Conservation (phyloP, 164 flowering plant species). For the Pachysandra terminalis region DNA sequence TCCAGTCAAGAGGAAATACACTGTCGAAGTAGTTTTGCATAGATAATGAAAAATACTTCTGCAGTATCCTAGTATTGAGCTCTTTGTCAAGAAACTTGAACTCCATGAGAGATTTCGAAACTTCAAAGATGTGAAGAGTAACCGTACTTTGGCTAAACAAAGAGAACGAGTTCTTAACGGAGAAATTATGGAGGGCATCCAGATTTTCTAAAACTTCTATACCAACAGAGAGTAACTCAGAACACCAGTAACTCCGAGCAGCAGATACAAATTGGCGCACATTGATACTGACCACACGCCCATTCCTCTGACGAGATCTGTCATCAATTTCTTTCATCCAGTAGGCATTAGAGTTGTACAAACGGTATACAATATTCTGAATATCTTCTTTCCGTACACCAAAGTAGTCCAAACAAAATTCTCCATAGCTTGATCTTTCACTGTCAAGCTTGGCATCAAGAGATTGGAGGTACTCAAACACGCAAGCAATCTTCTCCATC, state of each 20-base stretch:
- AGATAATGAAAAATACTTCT: constrained; percentile 17
- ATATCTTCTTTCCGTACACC: constrained; percentile 34
- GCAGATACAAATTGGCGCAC: constrained; percentile 30
- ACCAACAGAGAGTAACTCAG: constrained; percentile 36
- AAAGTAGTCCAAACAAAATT: constrained; percentile 50
- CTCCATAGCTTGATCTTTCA: constrained; percentile 18
- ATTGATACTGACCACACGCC: constrained; percentile 26
- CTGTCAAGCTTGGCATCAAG: constrained; percentile 14
- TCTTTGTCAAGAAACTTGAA: constrained; percentile 13
- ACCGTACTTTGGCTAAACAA: constrained; percentile 22
- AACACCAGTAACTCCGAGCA: constrained; percentile 30
- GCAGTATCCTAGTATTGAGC: constrained; percentile 16
- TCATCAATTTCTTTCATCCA: constrained; percentile 41
- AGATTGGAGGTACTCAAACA: constrained; percentile 30
- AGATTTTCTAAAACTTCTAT: constrained; percentile 37
- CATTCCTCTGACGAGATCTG: constrained; percentile 13
- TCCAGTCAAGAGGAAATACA: constrained; percentile 42
- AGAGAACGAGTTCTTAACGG: constrained; percentile 15
- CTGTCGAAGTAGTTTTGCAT: constrained; percentile 21
- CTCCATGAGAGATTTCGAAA: constrained; percentile 31
- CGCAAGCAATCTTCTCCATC: constrained; percentile 27
- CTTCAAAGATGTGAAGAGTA: constrained; percentile 27
- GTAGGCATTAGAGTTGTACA: constrained; percentile 36
- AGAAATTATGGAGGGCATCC: constrained; percentile 21
- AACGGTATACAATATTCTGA: constrained; percentile 15